A percentile compares a stretch with the other conserved stretches of the same genome.
Conservation (phyloP, 108 stramenopile species). For the Aurantiochytrium sp. region DNA sequence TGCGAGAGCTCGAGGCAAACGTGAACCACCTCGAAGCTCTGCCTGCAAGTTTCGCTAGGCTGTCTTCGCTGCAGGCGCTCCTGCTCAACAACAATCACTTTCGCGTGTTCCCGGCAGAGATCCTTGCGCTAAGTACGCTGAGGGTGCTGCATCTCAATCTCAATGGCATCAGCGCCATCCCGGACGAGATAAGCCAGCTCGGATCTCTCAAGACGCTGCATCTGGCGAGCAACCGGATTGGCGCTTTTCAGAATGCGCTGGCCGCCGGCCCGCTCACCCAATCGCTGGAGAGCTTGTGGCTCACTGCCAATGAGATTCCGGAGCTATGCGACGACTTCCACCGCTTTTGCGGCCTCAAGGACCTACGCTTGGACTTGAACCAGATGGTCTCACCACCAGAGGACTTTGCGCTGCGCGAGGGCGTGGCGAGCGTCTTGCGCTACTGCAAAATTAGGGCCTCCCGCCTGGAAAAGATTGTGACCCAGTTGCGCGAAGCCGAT, state of each 20-base stretch:
- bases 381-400: conserved; percentile 7
- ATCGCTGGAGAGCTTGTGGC: not conserved
- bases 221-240: not conserved
- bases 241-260: not conserved
- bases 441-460: not conserved
- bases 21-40: not conserved
- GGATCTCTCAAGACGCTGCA: not conserved
- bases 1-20: not conserved
- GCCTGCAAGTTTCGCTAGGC: not conserved
- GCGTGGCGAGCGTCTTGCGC: not conserved
- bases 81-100: not conserved
- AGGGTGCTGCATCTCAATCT: not conserved
- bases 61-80: not conserved
- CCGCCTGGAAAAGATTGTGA: not conserved
- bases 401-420: not conserved
- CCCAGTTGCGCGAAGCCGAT: not conserved
- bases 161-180: not conserved
- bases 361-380: not conserved
- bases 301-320: not conserved
- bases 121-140: not conserved
- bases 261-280: not conserved
- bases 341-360: not conserved
- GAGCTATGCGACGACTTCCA: conserved; percentile 12
- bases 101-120: not conserved
- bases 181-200: not conserved